phyloP scores from a whole-genome alignment of 768 basidiomycete species.

The Leccinum olivaceopallidum region DNA sequence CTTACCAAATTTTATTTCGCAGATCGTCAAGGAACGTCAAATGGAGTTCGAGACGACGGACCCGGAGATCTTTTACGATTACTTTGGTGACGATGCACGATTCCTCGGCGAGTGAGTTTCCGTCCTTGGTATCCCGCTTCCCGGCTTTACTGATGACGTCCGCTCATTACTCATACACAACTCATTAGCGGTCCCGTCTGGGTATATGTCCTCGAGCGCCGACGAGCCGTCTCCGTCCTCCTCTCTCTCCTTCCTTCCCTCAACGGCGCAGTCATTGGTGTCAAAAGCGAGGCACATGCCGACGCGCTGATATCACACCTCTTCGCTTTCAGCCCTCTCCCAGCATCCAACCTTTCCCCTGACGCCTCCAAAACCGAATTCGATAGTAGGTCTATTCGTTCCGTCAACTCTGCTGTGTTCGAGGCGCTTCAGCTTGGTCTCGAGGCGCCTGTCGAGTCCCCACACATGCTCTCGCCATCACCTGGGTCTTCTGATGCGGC shows the following conservation, averaged over 20 bases:
- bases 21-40: slow-evolving; percentile 87
- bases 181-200: slow-evolving; percentile 75
- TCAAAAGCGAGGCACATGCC: slow-evolving; percentile 63
- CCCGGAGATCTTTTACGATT: slow-evolving; percentile 73
- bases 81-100: slow-evolving; percentile 77
- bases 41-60: slow-evolving; percentile 87
- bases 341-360: slow-evolving; percentile 60
- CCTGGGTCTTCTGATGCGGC: slow-evolving; percentile 23
- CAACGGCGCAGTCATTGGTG: slow-evolving; percentile 66
- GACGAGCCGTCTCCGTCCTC: slow-evolving; percentile 80
- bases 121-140: not conserved
- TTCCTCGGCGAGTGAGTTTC: slow-evolving; percentile 73
- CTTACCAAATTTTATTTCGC: slow-evolving; percentile 20
- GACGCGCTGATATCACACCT: slow-evolving; percentile 78
- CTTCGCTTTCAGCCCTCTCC: slow-evolving; percentile 83
- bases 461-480: slow-evolving; percentile 42
- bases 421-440: slow-evolving; percentile 41
- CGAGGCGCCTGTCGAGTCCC: slow-evolving; percentile 43
- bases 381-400: slow-evolving; percentile 38
- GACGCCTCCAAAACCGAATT: slow-evolving; percentile 37
- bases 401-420: slow-evolving; percentile 49
- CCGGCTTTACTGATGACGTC: slow-evolving; percentile 9
- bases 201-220: slow-evolving; percentile 86
- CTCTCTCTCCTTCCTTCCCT: slow-evolving; percentile 67
- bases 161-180: slow-evolving; percentile 5